These are phyloP conservation scores for Aspergillus terreus DNA, from an alignment of 2,329 filamentous ascomycete species.

Conservation along the genomic window DNA sequence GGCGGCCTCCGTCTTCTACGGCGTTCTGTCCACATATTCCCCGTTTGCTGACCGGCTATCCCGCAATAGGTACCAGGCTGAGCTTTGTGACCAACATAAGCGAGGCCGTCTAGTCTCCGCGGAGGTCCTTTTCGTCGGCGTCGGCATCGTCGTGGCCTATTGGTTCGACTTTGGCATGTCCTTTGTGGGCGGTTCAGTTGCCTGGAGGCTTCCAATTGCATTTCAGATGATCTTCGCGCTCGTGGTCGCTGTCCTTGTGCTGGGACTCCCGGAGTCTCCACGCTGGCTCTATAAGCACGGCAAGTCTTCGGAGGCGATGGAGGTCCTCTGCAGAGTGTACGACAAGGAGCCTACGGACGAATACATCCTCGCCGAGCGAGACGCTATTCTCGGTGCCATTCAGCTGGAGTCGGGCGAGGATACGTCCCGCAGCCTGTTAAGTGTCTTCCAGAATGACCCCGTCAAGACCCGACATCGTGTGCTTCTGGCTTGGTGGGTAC, in stretches of 20 bases:
- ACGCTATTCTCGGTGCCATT: neutral
- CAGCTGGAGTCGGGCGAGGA: neutral
- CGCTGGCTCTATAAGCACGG: conserved; percentile 16
- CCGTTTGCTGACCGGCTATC: no score
- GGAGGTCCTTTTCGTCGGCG: conserved; percentile 30
- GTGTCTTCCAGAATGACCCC: neutral
- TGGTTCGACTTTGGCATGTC: conserved; percentile 42
- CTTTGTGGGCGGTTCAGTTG: conserved; percentile 28
- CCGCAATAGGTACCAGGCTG: conserved; percentile 20
- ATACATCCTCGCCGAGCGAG: neutral
- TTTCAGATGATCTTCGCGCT: conserved; percentile 42
- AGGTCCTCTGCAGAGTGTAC: neutral
- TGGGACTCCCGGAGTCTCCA: conserved; percentile 24
- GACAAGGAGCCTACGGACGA: neutral
- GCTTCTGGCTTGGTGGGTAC: neutral
- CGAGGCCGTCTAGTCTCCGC: conserved; percentile 37
- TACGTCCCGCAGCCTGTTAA: neutral
- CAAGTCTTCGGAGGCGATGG: neutral
- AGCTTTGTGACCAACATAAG: conserved; percentile 36
- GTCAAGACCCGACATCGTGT: neutral
- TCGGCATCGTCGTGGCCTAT: conserved; percentile 34
- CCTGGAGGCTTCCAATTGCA: conserved; percentile 22
- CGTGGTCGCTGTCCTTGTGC: conserved; percentile 28
- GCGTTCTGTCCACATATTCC: no score
- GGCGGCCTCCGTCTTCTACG: no score